Conservation (phyloP, 2,329 filamentous ascomycete genomes). For the Cercospora berteroae region DNA sequence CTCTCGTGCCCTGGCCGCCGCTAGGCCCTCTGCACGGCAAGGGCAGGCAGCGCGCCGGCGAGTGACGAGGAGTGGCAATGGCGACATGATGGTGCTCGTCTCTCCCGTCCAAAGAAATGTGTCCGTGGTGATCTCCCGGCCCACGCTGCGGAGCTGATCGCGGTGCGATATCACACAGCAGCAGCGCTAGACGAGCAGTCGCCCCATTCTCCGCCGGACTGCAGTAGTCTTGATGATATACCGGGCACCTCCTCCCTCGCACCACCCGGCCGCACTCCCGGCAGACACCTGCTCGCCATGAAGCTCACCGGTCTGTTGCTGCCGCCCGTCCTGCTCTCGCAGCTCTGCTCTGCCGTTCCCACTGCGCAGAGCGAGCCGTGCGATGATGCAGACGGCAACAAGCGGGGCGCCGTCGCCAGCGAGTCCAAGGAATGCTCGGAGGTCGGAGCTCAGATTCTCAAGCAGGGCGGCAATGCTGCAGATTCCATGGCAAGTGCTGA, state of each 20-base stretch:
- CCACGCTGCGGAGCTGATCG: neutral
- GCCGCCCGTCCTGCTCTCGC: slow-evolving; percentile 24
- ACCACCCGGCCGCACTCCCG: neutral
- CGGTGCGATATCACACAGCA: neutral
- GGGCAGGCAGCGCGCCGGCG: neutral
- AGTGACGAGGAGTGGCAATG: neutral
- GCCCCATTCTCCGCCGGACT: neutral
- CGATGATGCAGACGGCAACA: slow-evolving; percentile 28
- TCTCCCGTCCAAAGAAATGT: neutral
- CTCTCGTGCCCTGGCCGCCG: neutral
- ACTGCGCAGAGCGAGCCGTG: slow-evolving; percentile 17
- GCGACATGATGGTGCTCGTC: neutral
- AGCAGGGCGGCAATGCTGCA: slow-evolving; percentile 52
- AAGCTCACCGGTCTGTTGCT: slow-evolving; percentile 16
- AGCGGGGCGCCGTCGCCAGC: slow-evolving; percentile 48
- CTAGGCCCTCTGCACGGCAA: neutral
- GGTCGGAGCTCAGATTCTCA: slow-evolving; percentile 48
- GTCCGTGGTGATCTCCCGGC: neutral
- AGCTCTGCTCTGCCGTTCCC: slow-evolving; percentile 17
- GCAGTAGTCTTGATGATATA: neutral
- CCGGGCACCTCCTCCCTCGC: neutral
- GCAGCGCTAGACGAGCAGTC: neutral
- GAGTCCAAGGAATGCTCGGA: slow-evolving; percentile 34
- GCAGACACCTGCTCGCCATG: slow-evolving; percentile 12
- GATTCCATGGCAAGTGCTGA: slow-evolving; percentile 44